Conservation (phyloP, 2,329 filamentous ascomycete species). For the Neodidymelliopsis sp. region DNA sequence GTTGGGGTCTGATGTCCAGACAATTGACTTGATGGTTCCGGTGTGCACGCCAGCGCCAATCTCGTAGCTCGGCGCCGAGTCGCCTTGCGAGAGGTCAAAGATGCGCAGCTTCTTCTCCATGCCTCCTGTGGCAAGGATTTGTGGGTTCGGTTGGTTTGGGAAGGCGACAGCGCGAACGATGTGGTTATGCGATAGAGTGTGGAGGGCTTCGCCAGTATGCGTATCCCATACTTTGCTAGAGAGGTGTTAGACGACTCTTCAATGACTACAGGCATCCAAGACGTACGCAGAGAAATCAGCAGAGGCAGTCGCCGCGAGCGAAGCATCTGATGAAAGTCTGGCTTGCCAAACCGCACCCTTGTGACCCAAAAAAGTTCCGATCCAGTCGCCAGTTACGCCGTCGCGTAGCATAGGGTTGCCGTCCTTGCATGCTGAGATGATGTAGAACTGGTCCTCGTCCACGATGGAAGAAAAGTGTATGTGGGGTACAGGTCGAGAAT, state of each 20-base stretch:
- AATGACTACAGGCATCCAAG: too few species aligned
- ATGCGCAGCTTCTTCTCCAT: conserved; percentile 96
- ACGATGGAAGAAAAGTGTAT: conserved; percentile 86
- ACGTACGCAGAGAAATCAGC: conserved; percentile 93
- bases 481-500: conserved; percentile 91
- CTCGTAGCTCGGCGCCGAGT: conserved; percentile 71
- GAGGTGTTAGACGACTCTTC: conserved; percentile 37
- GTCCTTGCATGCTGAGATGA: conserved; percentile 96
- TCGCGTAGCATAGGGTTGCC: conserved; percentile 98
- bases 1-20: conserved; percentile 90
- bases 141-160: conserved; percentile 74
- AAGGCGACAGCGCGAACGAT: conserved; percentile 96
- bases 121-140: conserved; percentile 86
- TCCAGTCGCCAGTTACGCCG: conserved; percentile 80
- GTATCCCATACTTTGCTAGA: conserved; percentile 94
- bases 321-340: conserved; percentile 85
- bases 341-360: conserved; percentile 99
- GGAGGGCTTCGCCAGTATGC: conserved; percentile 86
- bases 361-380: conserved; percentile 96
- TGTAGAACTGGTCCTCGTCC: conserved; percentile 84
- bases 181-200: conserved; percentile 88
- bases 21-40: conserved; percentile 92
- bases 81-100: conserved; percentile 78
- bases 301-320: conserved; percentile 88
- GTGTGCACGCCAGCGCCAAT: conserved; percentile 85